phyloP scores from a whole-genome alignment of 2,329 filamentous ascomycete genomes.

The Penicillium sp. region DNA sequence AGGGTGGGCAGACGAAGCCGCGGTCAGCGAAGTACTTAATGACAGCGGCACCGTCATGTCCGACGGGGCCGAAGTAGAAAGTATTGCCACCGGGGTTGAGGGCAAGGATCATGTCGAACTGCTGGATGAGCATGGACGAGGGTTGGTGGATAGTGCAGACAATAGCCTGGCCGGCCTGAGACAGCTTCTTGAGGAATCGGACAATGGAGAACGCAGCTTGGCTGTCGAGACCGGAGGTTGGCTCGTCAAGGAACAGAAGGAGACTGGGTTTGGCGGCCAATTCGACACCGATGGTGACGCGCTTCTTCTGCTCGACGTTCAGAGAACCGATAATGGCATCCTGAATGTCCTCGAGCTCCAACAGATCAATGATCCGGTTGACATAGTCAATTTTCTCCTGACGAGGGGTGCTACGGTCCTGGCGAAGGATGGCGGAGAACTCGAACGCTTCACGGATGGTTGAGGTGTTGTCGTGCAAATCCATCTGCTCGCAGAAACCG shows the following conservation, averaged over 20 bases:
- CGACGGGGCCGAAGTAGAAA: conserved; percentile 73
- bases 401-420: conserved; percentile 56
- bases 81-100: conserved; percentile 69
- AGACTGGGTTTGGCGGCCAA: conserved; percentile 69
- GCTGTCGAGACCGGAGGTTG: conserved; percentile 69
- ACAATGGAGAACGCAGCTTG: conserved; percentile 70
- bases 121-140: conserved; percentile 66
- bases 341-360: conserved; percentile 66
- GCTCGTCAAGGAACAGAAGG: conserved; percentile 71
- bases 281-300: conserved; percentile 73
- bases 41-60: conserved; percentile 65
- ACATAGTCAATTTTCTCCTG: conserved; percentile 68
- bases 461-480: conserved; percentile 68
- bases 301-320: conserved; percentile 70
- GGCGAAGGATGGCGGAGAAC: conserved; percentile 67
- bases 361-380: conserved; percentile 64
- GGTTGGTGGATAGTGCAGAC: conserved; percentile 76
- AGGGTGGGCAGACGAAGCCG: conserved; percentile 66
- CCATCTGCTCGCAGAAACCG: conserved; percentile 72
- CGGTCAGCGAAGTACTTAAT: conserved; percentile 68
- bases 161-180: conserved; percentile 68
- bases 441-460: conserved; percentile 69
- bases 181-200: conserved; percentile 67
- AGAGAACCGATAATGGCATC: conserved; percentile 67
- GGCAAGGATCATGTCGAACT: conserved; percentile 73